Evolutionary conservation across 177 flowering plant genomes (phyloP), one percentile per base, ranked within the genome.

Genomic region (Vitis hybrid): DNA sequence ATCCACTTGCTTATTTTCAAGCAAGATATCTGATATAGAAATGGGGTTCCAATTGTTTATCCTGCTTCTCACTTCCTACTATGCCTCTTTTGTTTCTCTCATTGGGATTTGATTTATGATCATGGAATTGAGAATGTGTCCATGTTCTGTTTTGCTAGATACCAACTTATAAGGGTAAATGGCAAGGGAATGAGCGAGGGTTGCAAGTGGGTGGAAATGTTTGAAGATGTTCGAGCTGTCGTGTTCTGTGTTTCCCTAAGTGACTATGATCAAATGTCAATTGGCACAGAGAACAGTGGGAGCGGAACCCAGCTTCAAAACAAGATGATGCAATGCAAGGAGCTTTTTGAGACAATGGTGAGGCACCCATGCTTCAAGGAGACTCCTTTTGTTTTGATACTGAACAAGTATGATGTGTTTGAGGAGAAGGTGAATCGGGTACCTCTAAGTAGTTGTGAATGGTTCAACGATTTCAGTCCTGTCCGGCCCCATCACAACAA

Each of bases 191-290:
- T 94, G 94, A 94, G 75, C 52, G 99, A 96, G 62, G 98, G 98
- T 0, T 91, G 98, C 83, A 94, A 92, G 66, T 96, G 99, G 99
- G 92, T 96, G 63, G 97, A 91, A 74, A 96, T 96, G 99, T 96
- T 96, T 65, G 99, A 96, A 84, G 99, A 96, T 59, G 99, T 91
- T 5, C 91, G 94, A 2, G 96, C 76, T 1, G 93, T 94, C 2
- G 82, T 91, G 64, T 96, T 92, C 82, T 94, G 97, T 64, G 86
- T 87, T 5, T 76, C 97, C 19, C 85, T 96, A 10, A 86, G 94
- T 64, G 97, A 96, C 77, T 96, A 89, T 57, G 97, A 96, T 75
- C 97, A 94, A 68, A 65, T 87, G 75, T 82, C 77, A 56, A 35
- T 80, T 56, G 56, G 86, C 32, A 75, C 89, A 2, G 91, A 89